Evolutionary conservation across 805 yeast species (phyloP).

Genomic region (Zygosaccharomyces siamensis): DNA sequence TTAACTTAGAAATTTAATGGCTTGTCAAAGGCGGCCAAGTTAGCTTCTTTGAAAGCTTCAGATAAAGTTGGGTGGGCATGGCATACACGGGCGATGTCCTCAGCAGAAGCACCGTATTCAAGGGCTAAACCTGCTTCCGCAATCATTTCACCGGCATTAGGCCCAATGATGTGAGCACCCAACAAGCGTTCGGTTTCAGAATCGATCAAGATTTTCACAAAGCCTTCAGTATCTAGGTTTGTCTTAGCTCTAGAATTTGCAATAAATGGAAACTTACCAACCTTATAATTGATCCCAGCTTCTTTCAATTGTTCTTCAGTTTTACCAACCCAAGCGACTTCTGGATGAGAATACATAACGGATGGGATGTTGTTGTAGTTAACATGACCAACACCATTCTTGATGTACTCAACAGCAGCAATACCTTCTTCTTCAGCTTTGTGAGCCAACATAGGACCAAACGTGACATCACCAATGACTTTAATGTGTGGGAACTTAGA

Average conservation of each 20-base stretch:
- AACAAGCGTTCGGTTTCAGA: constrained; percentile 94
- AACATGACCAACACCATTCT: constrained; percentile 93
- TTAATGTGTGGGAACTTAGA: constrained; percentile 90
- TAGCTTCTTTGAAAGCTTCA: constrained; percentile 98
- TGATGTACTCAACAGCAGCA: constrained; percentile 94
- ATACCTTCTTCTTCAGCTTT: constrained; percentile 99
- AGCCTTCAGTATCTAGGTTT: constrained; percentile 93
- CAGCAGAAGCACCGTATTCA: constrained; percentile 98
- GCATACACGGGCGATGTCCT: constrained; percentile 94
- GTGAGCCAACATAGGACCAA: constrained; percentile 99
- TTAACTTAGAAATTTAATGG: constrained; percentile 60
- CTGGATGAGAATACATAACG: constrained; percentile 99
- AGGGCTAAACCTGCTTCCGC: constrained; percentile 97
- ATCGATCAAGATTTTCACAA: constrained; percentile 92
- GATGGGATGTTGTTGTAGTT: constrained; percentile 97
- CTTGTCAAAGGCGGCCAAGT: constrained; percentile 84
- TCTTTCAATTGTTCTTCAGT: constrained; percentile 91
- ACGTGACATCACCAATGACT: constrained; percentile 97
- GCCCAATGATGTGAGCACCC: constrained; percentile 96
- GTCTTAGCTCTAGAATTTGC: constrained; percentile 99
- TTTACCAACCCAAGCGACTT: constrained; percentile 99
- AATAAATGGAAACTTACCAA: constrained; percentile 97
- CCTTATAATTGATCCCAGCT: constrained; percentile 84
- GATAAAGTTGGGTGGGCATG: constrained; percentile 98
- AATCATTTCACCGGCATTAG: constrained; percentile 99